A percentile compares a stretch with the other conserved stretches of the same genome.
Evolutionary conservation across 768 basidiomycete species (phyloP).

Genomic region (Lactarius tabidus): DNA sequence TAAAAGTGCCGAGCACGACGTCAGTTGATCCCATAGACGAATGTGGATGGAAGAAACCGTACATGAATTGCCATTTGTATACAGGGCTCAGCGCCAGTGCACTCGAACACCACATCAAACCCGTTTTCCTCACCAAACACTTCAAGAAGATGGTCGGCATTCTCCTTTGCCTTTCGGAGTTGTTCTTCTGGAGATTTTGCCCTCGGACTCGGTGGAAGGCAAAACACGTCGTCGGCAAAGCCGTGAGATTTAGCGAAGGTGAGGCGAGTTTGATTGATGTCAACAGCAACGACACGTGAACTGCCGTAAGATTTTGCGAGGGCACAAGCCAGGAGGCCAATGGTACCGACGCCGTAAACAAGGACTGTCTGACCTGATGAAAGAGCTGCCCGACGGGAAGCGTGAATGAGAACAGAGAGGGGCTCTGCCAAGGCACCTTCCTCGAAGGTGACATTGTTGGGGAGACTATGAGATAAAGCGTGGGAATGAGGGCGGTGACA

Average conservation of each 20-base stretch:
- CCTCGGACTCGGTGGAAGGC: conserved; percentile 47
- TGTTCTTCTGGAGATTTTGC: conserved; percentile 53
- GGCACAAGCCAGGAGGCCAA: conserved; percentile 85
- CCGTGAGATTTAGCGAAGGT: conserved; percentile 72
- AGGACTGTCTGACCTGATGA: conserved; percentile 64
- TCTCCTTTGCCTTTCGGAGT: conserved; percentile 58
- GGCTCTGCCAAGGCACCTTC: conserved; percentile 90
- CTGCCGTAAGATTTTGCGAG: conserved; percentile 73
- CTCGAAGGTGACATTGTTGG: conserved; percentile 70
- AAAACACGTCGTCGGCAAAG: conserved; percentile 71
- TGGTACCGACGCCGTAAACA: conserved; percentile 89
- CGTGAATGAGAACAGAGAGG: conserved; percentile 81
- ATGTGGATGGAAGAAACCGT: conserved; percentile 37
- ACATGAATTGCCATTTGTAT: conserved; percentile 91
- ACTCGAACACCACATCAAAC: conserved; percentile 92
- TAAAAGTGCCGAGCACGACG: conserved; percentile 21
- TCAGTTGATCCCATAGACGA: conserved; percentile 6
- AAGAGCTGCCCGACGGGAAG: conserved; percentile 43
- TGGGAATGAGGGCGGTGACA: conserved; percentile 5
- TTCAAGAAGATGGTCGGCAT: conserved; percentile 46
- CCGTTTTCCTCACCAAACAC: conserved; percentile 65
- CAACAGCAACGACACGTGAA: conserved; percentile 66
- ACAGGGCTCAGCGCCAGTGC: conserved; percentile 88
- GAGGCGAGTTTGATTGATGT: conserved; percentile 81
- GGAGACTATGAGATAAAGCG: conserved; percentile 47